Percentiles rank a stretch among this genome's conserved stretches.
Conservation (phyloP, 164 flowering plant genomes). For the Aristolochia contorta region DNA sequence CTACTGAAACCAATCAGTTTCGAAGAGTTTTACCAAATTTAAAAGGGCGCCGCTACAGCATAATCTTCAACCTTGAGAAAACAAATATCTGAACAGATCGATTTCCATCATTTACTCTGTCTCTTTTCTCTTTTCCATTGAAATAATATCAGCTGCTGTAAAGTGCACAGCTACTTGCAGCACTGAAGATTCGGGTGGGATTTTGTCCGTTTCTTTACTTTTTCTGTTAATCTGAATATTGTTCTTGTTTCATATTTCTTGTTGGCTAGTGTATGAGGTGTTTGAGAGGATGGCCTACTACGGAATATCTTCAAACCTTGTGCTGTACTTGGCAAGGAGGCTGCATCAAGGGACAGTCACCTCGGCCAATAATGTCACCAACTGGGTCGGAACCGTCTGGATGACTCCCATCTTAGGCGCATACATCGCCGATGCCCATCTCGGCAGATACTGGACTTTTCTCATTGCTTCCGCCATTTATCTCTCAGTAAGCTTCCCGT, state of each 20-base stretch:
- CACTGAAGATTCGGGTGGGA: too few relatives aligned
- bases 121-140: too few relatives aligned
- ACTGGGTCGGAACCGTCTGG: slow-evolving; percentile 61
- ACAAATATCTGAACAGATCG: too few relatives aligned
- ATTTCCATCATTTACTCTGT: too few relatives aligned
- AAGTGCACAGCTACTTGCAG: too few relatives aligned
- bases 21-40: too few relatives aligned
- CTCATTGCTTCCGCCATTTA: slow-evolving; percentile 39
- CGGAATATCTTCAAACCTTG: slow-evolving; percentile 61
- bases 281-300: slow-evolving; percentile 70
- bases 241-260: neutral
- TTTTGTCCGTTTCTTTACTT: neutral
- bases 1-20: too few relatives aligned
- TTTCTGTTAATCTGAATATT: too few relatives aligned
- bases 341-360: slow-evolving; percentile 58
- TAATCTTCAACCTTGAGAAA: too few relatives aligned
- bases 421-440: slow-evolving; percentile 54
- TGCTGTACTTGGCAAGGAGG: slow-evolving; percentile 37
- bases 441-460: slow-evolving; percentile 73
- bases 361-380: slow-evolving; percentile 54
- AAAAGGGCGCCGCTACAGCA: too few relatives aligned
- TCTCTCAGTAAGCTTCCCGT: slow-evolving; percentile 25
- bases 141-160: too few relatives aligned
- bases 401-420: slow-evolving; percentile 66
- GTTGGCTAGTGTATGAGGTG: slow-evolving; percentile 44